Conservation (phyloP, 139 green algal genomes). For the Dunaliella sp. region DNA sequence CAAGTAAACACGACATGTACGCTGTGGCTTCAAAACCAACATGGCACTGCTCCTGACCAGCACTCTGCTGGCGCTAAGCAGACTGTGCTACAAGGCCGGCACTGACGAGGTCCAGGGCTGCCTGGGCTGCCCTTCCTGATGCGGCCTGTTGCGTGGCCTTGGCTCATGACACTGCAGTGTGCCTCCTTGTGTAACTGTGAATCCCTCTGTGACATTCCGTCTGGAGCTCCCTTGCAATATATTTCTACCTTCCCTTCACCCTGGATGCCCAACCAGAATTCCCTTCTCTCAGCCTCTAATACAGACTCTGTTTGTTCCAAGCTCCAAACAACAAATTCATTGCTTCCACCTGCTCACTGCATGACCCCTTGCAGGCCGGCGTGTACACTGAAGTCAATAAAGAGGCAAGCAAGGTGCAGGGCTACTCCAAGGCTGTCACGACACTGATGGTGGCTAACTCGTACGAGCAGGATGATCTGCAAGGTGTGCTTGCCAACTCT, state of each 20-base stretch:
- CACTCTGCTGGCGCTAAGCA: neutral
- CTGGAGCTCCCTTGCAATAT: neutral
- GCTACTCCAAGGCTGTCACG: constrained; percentile 39
- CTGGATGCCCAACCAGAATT: neutral
- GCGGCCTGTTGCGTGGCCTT: too few relatives aligned
- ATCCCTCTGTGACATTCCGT: neutral
- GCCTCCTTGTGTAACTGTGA: neutral
- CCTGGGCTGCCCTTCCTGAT: too few relatives aligned
- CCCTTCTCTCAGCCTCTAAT: neutral
- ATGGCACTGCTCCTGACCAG: neutral
- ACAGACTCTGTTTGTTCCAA: too few relatives aligned
- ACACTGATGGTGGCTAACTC: constrained; percentile 66
- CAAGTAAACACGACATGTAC: neutral
- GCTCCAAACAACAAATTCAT: neutral
- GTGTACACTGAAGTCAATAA: constrained; percentile 57
- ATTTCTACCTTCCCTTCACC: neutral
- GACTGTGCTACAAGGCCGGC: too few relatives aligned
- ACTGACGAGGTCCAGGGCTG: too few relatives aligned
- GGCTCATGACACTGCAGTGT: too few relatives aligned
- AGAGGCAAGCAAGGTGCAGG: constrained; percentile 45
- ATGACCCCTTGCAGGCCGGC: constrained; percentile 35
- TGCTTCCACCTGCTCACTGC: neutral
- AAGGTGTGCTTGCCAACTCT: too few relatives aligned
- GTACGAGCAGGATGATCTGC: constrained; percentile 76
- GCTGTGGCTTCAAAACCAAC: neutral